Conservation (phyloP, 805 yeast genomes). For the Tetrapisispora phaffii region DNA sequence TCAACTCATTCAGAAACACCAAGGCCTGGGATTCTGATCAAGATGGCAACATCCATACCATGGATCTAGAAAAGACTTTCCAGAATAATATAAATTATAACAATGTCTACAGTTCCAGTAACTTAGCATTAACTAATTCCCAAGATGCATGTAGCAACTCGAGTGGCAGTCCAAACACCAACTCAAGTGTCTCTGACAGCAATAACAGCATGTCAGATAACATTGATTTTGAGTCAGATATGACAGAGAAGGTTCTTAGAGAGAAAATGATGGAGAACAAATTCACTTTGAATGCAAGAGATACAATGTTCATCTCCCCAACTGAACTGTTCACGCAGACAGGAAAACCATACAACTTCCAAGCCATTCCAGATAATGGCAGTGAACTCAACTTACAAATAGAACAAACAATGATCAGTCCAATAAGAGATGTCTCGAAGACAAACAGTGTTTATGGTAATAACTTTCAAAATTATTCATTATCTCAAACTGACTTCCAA, state of each 20-base stretch:
- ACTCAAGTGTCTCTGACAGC: not conserved
- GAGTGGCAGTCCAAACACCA: constrained; percentile 11
- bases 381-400: not conserved
- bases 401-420: constrained; percentile 1
- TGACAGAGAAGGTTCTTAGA: constrained; percentile 18
- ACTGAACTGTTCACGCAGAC: constrained; percentile 32
- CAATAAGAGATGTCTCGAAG: not conserved
- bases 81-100: not conserved
- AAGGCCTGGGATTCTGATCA: not conserved
- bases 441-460: constrained; percentile 1
- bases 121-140: not conserved
- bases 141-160: not conserved
- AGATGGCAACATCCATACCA: not conserved
- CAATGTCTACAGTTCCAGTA: constrained; percentile 1
- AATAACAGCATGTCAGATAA: not conserved
- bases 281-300: not conserved
- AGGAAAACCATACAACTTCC: not conserved
- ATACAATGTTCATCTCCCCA: constrained; percentile 45
- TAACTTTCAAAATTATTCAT: not conserved
- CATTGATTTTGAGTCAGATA: constrained; percentile 15
- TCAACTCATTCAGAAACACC: constrained; percentile 22
- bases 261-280: constrained; percentile 5
- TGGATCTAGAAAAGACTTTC: not conserved
- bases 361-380: not conserved
- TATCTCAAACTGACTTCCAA: not conserved